Evolutionary conservation across 1,284 basidiomycete genomes (phyloP).

Genomic region (Ceratobasidium sp.): DNA sequence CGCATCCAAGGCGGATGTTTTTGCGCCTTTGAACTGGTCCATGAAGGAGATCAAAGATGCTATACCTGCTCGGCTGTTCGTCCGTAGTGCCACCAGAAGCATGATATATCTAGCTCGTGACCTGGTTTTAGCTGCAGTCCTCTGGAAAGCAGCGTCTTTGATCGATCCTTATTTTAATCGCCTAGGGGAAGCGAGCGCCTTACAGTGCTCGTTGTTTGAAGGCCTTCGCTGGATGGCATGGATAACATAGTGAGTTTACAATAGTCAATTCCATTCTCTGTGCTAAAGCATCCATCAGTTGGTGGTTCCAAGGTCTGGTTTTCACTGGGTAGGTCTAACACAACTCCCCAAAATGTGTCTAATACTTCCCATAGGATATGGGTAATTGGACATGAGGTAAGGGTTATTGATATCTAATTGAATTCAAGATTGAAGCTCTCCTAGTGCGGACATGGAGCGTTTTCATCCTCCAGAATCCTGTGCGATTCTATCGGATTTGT

Average conservation of each 20-base stretch:
- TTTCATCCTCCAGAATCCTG: slow-evolving; percentile 44
- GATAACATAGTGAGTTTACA: slow-evolving; percentile 44
- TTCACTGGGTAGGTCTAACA: slow-evolving; percentile 48
- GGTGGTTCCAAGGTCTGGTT: slow-evolving; percentile 67
- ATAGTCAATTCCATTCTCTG: background rate
- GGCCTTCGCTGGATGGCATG: slow-evolving; percentile 55
- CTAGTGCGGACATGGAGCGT: slow-evolving; percentile 36
- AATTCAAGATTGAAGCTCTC: background rate
- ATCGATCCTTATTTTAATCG: slow-evolving; percentile 58
- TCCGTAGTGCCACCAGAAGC: slow-evolving; percentile 52
- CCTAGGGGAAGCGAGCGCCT: slow-evolving; percentile 43
- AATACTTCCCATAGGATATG: slow-evolving; percentile 55
- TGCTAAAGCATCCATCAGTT: slow-evolving; percentile 50
- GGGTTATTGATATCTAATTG: slow-evolving; percentile 46
- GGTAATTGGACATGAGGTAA: slow-evolving; percentile 67
- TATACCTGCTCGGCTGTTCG: slow-evolving; percentile 59
- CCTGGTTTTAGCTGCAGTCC: slow-evolving; percentile 55
- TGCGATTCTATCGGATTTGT: slow-evolving; percentile 42
- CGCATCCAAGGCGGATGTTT: background rate
- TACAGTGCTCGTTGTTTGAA: slow-evolving; percentile 50
- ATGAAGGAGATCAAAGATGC: slow-evolving; percentile 61
- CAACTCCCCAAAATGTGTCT: background rate
- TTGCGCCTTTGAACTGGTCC: slow-evolving; percentile 46
- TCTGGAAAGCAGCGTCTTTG: slow-evolving; percentile 55
- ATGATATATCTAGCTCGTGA: slow-evolving; percentile 57